Base-by-base conservation (phyloP, 768 basidiomycete genomes). In the Boletus reticulatus region DNA sequence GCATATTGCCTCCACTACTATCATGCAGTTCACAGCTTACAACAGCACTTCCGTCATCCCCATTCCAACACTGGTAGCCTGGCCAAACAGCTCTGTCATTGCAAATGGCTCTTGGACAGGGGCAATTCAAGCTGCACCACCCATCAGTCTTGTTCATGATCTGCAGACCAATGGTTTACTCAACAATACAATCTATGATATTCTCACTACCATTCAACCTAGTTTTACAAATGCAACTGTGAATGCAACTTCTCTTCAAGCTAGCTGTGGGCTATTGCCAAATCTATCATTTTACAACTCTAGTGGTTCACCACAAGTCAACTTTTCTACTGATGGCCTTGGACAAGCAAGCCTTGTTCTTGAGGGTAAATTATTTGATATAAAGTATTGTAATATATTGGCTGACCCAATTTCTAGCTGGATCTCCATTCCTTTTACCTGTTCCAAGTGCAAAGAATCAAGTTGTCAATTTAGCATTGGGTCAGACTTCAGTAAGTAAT, bases 141-240 rank as follows among this genome's bases (percentile, higher is more conserved):
- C 62, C 16, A 48, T 17, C 4, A 39, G 10, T n/a, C 17, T 31
- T 38, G 14, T 60, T 3, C 1, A 39, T 12, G 29, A 29, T 12
- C n/a, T 55, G 4, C 41, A 44, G 6, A 60, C 50, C 1, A 32
- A 14, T 43, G 62, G 62, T 22, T 36, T 64, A 1, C 9, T 50
- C 11, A 50, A 60, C 24, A 63, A 55, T 10, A 50, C 51, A 3
- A 16, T 63, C 3, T 61, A 63, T 59, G 62, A 63, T 20, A 42
- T 29, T 8, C 5, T 64, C 1, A 19, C 14, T 13, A 32, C n/a
- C 1, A 36, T 16, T 1, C 10, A 43, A n/a, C 4, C 54, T 20
- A 16, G 16, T 7, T 43, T 50, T 5, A 41, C 17, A 8, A 20
- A 39, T 45, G 54, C 58, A 16, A 41, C 43, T 43, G 58, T 64